phyloP scores from a whole-genome alignment of 345 rosid species.

The Lumnitzera racemosa region DNA sequence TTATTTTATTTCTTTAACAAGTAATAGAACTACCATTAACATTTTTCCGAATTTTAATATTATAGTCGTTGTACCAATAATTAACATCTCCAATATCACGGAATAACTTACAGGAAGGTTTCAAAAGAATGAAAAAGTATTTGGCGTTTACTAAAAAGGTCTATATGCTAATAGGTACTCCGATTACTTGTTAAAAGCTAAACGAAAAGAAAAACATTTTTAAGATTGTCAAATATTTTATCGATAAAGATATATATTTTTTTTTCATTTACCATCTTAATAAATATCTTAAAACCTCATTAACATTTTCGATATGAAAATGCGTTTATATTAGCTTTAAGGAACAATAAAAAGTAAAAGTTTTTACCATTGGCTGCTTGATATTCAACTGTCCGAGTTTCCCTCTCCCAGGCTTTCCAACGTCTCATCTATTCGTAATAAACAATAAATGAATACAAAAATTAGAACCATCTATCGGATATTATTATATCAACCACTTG shows the following conservation, averaged over 20 bases:
- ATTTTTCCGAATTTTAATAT: no score
- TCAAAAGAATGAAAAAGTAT: no score
- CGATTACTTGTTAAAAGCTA: background rate
- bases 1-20: no score
- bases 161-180: background rate
- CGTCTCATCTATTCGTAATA: slow-evolving; percentile 41
- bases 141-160: no score
- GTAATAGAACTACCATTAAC: no score
- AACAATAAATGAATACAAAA: background rate
- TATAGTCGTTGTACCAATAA: no score
- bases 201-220: background rate
- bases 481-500: no score
- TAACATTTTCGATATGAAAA: background rate
- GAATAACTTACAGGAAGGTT: no score
- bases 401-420: slow-evolving; percentile 72
- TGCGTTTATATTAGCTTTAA: background rate
- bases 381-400: slow-evolving; percentile 56
- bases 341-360: background rate
- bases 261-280: no score
- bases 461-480: no score
- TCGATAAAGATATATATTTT: background rate
- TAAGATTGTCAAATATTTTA: background rate
- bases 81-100: no score
- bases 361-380: slow-evolving; percentile 48
- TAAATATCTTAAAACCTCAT: no score